Evolutionary conservation across 768 basidiomycete species (phyloP).

Genomic region (Pleurotus cornucopiae): DNA sequence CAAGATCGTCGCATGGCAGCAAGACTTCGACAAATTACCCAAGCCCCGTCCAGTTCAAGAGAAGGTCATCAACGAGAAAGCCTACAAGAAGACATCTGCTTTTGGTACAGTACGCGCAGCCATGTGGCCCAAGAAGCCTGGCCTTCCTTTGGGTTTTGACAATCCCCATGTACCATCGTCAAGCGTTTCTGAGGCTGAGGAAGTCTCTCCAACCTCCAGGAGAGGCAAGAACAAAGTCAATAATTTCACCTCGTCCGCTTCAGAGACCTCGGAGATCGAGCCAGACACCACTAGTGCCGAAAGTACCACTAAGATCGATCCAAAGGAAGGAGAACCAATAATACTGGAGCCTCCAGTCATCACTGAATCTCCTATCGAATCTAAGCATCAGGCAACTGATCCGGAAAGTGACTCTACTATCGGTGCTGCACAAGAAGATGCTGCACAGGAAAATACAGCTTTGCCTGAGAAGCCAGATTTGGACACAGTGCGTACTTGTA

Average conservation of each 20-base stretch:
- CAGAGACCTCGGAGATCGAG: constrained; percentile 68
- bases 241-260: constrained; percentile 63
- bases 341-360: constrained; percentile 1
- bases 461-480: background rate
- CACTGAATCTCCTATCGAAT: constrained; percentile 8
- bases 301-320: background rate
- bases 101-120: constrained; percentile 61
- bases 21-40: constrained; percentile 83
- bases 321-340: constrained; percentile 2
- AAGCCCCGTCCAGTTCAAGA: constrained; percentile 55
- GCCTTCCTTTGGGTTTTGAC: constrained; percentile 50
- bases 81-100: constrained; percentile 50
- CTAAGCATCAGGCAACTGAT: constrained; percentile 42
- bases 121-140: constrained; percentile 67
- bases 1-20: constrained; percentile 95
- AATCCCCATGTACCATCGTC: constrained; percentile 55
- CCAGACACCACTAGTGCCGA: constrained; percentile 13
- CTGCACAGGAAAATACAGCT: constrained; percentile 1
- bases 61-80: constrained; percentile 35
- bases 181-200: constrained; percentile 73
- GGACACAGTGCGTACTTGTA: no score
- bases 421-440: constrained; percentile 44
- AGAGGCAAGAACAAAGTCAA: constrained; percentile 41
- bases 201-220: constrained; percentile 42
- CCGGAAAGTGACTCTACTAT: constrained; percentile 85